Conservation (phyloP, 495 filamentous ascomycete genomes). For the Hyaloscypha variabilis region DNA sequence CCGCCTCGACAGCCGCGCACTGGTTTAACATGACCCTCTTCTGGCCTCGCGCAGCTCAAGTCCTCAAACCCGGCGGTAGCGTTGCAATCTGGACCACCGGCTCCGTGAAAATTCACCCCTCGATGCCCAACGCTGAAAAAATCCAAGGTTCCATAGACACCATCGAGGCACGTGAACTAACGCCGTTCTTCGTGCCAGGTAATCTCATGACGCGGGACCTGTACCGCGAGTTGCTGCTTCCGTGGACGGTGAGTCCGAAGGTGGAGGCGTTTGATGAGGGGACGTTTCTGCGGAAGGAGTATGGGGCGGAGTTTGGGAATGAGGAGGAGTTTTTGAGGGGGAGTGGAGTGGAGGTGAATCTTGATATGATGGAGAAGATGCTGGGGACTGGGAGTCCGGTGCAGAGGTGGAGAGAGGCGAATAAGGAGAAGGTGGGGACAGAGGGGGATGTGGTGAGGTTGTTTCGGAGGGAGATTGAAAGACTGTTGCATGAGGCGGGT, state of each 20-base stretch:
- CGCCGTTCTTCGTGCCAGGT: slow-evolving; percentile 39
- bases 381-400: slow-evolving; percentile 20
- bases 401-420: slow-evolving; percentile 23
- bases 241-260: slow-evolving; percentile 46
- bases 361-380: slow-evolving; percentile 16
- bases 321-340: slow-evolving; percentile 21
- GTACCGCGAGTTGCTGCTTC: slow-evolving; percentile 49
- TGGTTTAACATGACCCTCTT: slow-evolving; percentile 65
- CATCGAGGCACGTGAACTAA: slow-evolving; percentile 34
- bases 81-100: slow-evolving; percentile 52
- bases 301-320: neutral
- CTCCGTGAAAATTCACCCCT: slow-evolving; percentile 27
- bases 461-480: slow-evolving; percentile 6
- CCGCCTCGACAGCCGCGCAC: slow-evolving; percentile 52
- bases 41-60: slow-evolving; percentile 57
- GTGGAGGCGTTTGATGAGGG: slow-evolving; percentile 44
- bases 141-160: slow-evolving; percentile 38
- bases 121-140: slow-evolving; percentile 35
- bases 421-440: slow-evolving; percentile 18
- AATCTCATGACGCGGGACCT: slow-evolving; percentile 37
- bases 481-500: slow-evolving; percentile 7
- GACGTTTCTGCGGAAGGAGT: slow-evolving; percentile 32
- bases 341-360: neutral
- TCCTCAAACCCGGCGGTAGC: slow-evolving; percentile 55
- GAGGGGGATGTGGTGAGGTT: slow-evolving; percentile 18